Evolutionary conservation across 2,329 filamentous ascomycete species (phyloP), one percentile per base, ranked within the genome.

Genomic region (Epichloe coenophiala): DNA sequence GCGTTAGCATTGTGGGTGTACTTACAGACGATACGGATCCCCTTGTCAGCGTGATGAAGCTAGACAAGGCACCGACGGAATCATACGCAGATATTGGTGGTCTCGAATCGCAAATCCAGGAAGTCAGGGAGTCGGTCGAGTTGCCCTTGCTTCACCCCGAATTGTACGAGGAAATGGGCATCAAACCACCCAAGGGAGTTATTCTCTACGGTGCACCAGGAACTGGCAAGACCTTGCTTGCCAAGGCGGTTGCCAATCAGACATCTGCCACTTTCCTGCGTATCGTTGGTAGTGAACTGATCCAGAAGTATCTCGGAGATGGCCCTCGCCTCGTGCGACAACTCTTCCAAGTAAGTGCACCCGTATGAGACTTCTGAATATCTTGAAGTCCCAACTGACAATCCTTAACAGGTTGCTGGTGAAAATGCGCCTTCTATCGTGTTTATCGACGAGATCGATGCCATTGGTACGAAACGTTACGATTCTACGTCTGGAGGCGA

Each of bases 111-210:
- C 93, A 98, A 68, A 98, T 98, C 54, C 93, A 98, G 65, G 93
- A 98, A 71, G 93, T 98, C 44, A 80, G 93, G 93, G 93, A 98
- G 73, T 95, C 93, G 1, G 93, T 98, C 52, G 93, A 98, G 72
- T 71, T 98, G 61, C 93, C 93, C 5, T 75, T 98, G 56, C 76
- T 98, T 53, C 93, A 98, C 66, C 93, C 93, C 0, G 93, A 98
- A 70, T 74, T 98, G 48, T 98, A 98, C 70, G 93, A 98, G 69
- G 93, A 98, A 74, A 98, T 98, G 93, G 93, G 93, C 63, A 97
- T 98, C 77, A 98, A 98, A 71, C 93, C 93, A 4, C 93, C 93
- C 54, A 98, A 98, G 78, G 93, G 93, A 77, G 93, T 98, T 60
- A 98, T 98, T 63, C 83, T 98, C 27, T 98, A 98, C 67, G 93